These are phyloP conservation scores for Dioscorea zingiberensis DNA, from an alignment of 106 monocot genomes.

Conservation along the genomic window DNA sequence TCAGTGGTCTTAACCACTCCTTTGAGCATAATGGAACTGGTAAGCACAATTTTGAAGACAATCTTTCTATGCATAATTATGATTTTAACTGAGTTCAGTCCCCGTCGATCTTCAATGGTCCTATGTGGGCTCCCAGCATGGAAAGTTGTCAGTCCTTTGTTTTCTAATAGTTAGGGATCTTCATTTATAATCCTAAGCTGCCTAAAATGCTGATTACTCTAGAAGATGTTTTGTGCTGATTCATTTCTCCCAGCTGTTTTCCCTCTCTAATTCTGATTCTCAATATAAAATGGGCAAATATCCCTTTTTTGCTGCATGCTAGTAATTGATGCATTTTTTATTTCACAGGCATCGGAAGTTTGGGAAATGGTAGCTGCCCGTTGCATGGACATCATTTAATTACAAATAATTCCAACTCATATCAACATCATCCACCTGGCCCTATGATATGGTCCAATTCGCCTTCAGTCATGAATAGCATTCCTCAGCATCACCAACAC, in stretches of 20 bases:
- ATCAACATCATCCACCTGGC: conserved; percentile 4
- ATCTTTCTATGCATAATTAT: neutral
- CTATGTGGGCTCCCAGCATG: neutral
- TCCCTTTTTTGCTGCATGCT: neutral
- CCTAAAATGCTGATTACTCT: too few species aligned
- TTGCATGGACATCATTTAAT: conserved; percentile 55
- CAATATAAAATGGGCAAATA: neutral
- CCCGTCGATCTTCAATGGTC: neutral
- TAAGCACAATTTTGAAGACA: conserved; percentile 1
- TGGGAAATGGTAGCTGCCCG: conserved; percentile 54
- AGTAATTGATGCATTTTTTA: neutral
- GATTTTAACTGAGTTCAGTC: conserved; percentile 2
- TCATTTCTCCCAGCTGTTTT: too few species aligned
- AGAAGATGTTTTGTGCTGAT: too few species aligned
- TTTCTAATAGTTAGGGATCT: neutral
- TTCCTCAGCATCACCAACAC: conserved; percentile 24
- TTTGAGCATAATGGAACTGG: conserved; percentile 47
- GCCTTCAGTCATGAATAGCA: conserved; percentile 20
- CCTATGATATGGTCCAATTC: conserved; percentile 29
- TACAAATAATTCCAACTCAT: conserved; percentile 25
- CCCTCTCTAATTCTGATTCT: neutral
- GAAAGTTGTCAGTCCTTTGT: neutral
- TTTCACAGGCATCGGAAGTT: conserved; percentile 31
- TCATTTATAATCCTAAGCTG: too few species aligned
- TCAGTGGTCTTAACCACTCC: conserved; percentile 35